Base-by-base conservation (phyloP, 1,139 yeast genomes). In the Candida pseudoviswanathii region DNA sequence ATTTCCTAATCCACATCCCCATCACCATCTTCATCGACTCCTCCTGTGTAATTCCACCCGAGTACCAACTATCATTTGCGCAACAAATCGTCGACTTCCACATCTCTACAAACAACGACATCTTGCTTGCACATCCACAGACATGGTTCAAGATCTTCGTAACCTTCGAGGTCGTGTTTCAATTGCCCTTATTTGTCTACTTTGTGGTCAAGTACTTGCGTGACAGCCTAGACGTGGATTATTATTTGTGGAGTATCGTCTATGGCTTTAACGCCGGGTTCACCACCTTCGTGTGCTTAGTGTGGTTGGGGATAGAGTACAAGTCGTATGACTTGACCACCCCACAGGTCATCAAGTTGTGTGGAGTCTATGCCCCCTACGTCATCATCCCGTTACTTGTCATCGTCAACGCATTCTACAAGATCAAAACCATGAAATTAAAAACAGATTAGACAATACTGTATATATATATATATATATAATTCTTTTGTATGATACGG, bases 251-350 rank as follows among this genome's bases (percentile, higher is more conserved):
- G 63, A 66, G 82, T 57, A 65, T 84, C n/a, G 63, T 85, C 10
- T 89, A 89, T 63, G 95, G 90, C 4, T 80, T 87, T 60, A 89
- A 87, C 62, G 96, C 96, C 0, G 70, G 84, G 8, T 74, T 85
- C 50, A 86, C 96, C 9, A 88, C 96, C 0, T 66, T 84, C 41
- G 82, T 84, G 8, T 89, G 96, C 62, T 59, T 84, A 40, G 61
- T 73, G 6, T 73, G 79, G 58, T 71, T 82, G n/a, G 51, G 58
- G 25, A 37, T 59, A 1, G 65, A 71, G 11, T 49, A 51, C n/a
- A 41, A 29, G 7, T 74, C 77, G 10, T 58, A 50, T 3, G 53
- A 56, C 0, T 70, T 84, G 52, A 58, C 64, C 1, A 24, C 33
- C 0, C 44, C 41, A 0, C 82, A 83, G 45, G 62, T 70, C 22